Percentiles rank a stretch among this genome's conserved stretches.
Evolutionary conservation across 73 alveolate species (phyloP).

Genomic region (Paramecium bursaria): DNA sequence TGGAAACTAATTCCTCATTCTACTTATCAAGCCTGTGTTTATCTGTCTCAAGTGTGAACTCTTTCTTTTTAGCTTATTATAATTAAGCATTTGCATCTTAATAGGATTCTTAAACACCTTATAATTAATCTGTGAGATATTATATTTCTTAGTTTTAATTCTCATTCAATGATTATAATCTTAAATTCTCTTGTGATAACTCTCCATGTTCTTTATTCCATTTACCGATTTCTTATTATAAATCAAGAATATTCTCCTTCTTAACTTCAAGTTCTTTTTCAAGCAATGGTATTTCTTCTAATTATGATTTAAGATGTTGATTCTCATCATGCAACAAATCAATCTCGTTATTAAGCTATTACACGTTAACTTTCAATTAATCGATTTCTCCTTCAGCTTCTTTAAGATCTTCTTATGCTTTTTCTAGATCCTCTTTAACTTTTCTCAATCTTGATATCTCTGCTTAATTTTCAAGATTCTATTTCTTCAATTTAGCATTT

Average conservation of each 20-base stretch:
- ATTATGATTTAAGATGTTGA: neutral
- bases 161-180: constrained; percentile 18
- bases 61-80: neutral
- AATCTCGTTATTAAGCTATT: constrained; percentile 6
- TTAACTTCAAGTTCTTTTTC: constrained; percentile 9
- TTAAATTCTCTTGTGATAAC: constrained; percentile 4
- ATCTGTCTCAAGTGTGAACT: constrained; percentile 19
- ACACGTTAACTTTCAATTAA: neutral
- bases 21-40: constrained; percentile 10
- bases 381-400: constrained; percentile 28
- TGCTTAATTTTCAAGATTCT: too few relatives aligned
- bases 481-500: too few relatives aligned
- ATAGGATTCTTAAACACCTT: too few relatives aligned
- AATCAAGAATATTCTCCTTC: constrained; percentile 18
- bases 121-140: too few relatives aligned
- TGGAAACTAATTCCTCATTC: neutral
- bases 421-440: constrained; percentile 25
- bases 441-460: constrained; percentile 31
- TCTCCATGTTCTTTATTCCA: constrained; percentile 10
- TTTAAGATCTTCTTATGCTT: neutral
- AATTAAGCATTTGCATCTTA: too few relatives aligned
- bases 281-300: constrained; percentile 30
- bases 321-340: neutral
- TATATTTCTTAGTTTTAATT: constrained; percentile 20
- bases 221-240: neutral